These are phyloP conservation scores for Epichloe brachyelytri DNA, from an alignment of 2,329 filamentous ascomycete species.

Conservation along the genomic window DNA sequence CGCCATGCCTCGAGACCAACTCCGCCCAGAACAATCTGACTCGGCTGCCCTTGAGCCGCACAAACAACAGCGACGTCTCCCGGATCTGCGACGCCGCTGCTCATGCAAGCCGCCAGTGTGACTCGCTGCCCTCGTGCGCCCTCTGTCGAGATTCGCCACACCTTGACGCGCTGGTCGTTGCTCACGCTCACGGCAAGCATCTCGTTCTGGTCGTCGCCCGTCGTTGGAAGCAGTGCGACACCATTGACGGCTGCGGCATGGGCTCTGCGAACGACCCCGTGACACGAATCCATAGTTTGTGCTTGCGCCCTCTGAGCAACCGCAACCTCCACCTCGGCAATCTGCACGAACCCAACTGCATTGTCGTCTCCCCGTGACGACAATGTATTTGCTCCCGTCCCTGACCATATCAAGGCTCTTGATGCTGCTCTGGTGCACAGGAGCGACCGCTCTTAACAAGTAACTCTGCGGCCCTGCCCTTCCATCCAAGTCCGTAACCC, in stretches of 20 bases:
- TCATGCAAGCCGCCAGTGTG: conserved; percentile 33
- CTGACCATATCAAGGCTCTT: conserved; percentile 45
- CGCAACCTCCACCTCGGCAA: conserved; percentile 10
- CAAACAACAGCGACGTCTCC: conserved; percentile 35
- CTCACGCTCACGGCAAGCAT: conserved; percentile 33
- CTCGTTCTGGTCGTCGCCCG: conserved; percentile 3
- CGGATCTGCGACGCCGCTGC: conserved; percentile 48
- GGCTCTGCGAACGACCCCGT: conserved; percentile 30
- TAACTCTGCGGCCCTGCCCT: conserved; percentile 9
- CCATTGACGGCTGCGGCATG: conserved; percentile 64
- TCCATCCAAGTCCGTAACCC: conserved; percentile 13
- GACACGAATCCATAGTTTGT: conserved; percentile 11
- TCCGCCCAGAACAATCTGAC: conserved; percentile 27
- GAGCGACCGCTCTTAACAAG: conserved; percentile 20
- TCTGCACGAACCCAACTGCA: conserved; percentile 47
- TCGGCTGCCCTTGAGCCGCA: background rate
- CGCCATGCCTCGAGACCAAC: conserved; percentile 35
- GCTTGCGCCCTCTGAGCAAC: background rate
- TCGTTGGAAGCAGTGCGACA: conserved; percentile 23
- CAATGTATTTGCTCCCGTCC: conserved; percentile 24
- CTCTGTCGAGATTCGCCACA: conserved; percentile 30
- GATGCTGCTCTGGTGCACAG: conserved; percentile 69
- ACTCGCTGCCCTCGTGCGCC: conserved; percentile 13
- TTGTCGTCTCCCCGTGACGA: conserved; percentile 86
- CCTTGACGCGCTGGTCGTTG: conserved; percentile 49